Conservation (phyloP, 306 rosid genomes). For the Quercus agrifolia region DNA sequence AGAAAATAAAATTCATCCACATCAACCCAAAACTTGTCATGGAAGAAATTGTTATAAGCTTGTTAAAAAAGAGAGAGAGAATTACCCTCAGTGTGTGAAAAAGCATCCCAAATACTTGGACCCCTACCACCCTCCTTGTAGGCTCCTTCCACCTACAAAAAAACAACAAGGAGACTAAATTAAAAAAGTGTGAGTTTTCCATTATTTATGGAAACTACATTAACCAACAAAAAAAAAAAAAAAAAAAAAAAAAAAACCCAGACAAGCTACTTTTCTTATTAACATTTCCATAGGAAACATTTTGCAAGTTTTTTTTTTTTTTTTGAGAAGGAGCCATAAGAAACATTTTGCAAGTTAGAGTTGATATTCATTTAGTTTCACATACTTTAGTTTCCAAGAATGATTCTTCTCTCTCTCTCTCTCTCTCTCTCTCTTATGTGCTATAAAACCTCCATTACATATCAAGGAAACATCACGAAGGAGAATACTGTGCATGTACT, state of each 20-base stretch:
- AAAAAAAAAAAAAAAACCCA: not conserved
- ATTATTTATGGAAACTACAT: constrained; percentile 3
- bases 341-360: not conserved
- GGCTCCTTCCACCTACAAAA: constrained; percentile 83
- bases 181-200: not conserved
- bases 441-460: not conserved
- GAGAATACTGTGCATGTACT: not conserved
- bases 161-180: constrained; percentile 21
- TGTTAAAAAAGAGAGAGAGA: not conserved
- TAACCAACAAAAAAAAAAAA: not conserved
- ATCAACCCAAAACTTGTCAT: not conserved
- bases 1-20: not conserved
- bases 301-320: not conserved
- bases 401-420: not conserved
- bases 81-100: constrained; percentile 66
- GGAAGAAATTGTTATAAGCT: not conserved
- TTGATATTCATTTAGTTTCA: not conserved
- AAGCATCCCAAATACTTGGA: constrained; percentile 88
- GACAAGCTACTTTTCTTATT: not conserved
- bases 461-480: not conserved
- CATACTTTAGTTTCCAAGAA: not conserved
- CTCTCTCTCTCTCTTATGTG: not conserved
- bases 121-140: constrained; percentile 75
- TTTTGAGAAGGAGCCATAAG: not conserved
- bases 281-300: not conserved